Conservation (phyloP, 805 yeast genomes). For the Myxozyma mucilagina region DNA sequence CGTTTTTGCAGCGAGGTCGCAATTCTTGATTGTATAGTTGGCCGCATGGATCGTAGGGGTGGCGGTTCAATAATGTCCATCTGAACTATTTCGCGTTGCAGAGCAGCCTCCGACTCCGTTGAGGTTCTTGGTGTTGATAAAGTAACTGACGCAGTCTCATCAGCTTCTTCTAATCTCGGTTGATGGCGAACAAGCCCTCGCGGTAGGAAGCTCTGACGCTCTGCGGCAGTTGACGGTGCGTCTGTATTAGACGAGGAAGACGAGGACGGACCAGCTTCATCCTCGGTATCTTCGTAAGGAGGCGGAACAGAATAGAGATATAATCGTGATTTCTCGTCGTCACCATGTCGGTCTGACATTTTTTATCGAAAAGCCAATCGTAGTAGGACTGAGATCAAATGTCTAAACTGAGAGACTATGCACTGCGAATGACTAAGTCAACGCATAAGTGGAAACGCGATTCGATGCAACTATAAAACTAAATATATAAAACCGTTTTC, state of each 20-base stretch:
- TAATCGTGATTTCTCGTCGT: conserved; percentile 22
- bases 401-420: no score
- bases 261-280: conserved; percentile 16
- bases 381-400: background rate
- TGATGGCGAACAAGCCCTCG: conserved; percentile 18
- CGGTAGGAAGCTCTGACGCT: conserved; percentile 24
- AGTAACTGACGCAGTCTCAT: conserved; percentile 9
- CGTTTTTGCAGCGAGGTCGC: conserved; percentile 17
- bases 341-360: conserved; percentile 16
- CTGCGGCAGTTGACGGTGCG: conserved; percentile 20
- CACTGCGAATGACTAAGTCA: no score
- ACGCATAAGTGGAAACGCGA: no score
- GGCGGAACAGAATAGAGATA: conserved; percentile 33
- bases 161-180: background rate
- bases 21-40: conserved; percentile 23
- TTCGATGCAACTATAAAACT: no score
- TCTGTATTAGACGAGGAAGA: conserved; percentile 5
- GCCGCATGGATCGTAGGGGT: conserved; percentile 2
- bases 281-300: conserved; percentile 27
- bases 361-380: background rate
- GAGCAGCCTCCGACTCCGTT: conserved; percentile 16
- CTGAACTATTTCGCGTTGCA: conserved; percentile 39
- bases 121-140: conserved; percentile 29
- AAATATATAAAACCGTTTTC: no score
- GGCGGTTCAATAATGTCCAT: conserved; percentile 45